Conservation (phyloP, 2,329 filamentous ascomycete species). For the Grosmannia huntii region DNA sequence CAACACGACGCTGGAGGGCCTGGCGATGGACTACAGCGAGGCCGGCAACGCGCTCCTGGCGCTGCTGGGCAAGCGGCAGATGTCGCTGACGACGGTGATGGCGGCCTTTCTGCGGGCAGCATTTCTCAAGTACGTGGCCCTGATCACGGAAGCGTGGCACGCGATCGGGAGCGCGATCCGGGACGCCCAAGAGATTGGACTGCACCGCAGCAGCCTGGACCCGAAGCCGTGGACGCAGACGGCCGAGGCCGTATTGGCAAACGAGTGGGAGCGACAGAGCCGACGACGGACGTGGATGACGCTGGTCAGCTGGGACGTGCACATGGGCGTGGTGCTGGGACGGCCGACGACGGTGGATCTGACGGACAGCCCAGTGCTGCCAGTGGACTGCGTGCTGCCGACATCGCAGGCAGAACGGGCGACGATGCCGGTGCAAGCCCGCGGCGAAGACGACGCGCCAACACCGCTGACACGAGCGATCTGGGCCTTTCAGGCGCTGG, state of each 20-base stretch:
- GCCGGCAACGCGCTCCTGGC: slow-evolving; percentile 38
- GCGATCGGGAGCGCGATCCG: slow-evolving; percentile 42
- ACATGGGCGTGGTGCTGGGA: slow-evolving; percentile 39
- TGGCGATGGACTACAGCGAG: slow-evolving; percentile 49
- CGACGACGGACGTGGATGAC: slow-evolving; percentile 44
- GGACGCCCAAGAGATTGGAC: slow-evolving; percentile 49
- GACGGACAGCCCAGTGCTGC: slow-evolving; percentile 32
- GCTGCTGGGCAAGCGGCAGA: slow-evolving; percentile 42
- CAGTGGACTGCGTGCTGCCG: slow-evolving; percentile 39
- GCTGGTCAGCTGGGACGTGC: slow-evolving; percentile 40
- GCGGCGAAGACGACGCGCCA: slow-evolving; percentile 38
- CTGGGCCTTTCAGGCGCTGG: slow-evolving; percentile 34
- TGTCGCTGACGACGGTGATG: slow-evolving; percentile 43
- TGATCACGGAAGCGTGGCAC: slow-evolving; percentile 48
- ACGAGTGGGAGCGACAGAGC: slow-evolving; percentile 45
- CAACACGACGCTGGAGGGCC: slow-evolving; percentile 46
- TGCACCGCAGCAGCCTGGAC: slow-evolving; percentile 41
- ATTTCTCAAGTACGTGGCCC: slow-evolving; percentile 46
- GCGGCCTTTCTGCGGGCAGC: slow-evolving; percentile 42
- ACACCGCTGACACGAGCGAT: slow-evolving; percentile 42
- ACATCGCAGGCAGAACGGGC: slow-evolving; percentile 23
- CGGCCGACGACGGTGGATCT: slow-evolving; percentile 43
- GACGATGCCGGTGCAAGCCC: slow-evolving; percentile 32
- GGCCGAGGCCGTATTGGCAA: slow-evolving; percentile 37
- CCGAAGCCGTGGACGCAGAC: slow-evolving; percentile 33